A percentile compares a stretch with the other conserved stretches of the same genome.
Conservation (phyloP, 768 basidiomycete species). For the Amanita brunnescens region DNA sequence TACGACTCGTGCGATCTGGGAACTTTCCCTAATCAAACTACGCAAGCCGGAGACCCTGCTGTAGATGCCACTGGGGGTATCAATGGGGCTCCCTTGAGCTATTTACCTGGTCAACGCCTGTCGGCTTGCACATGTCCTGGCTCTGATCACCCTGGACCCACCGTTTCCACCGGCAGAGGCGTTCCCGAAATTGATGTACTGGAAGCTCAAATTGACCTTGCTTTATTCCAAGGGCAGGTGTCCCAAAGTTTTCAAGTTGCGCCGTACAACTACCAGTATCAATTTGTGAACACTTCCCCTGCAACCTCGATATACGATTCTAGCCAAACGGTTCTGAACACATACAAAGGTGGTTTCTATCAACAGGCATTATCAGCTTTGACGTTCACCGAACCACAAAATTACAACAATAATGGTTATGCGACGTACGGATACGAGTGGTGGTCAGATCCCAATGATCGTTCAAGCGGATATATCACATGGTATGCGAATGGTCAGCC, state of each 20-base stretch:
- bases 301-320: conserved; percentile 46
- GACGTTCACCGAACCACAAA: conserved; percentile 40
- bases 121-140: conserved; percentile 85
- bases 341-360: conserved; percentile 59
- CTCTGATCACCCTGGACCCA: conserved; percentile 85
- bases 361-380: conserved; percentile 74
- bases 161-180: conserved; percentile 53
- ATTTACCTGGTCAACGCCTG: conserved; percentile 77
- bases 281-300: conserved; percentile 45
- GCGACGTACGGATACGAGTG: conserved; percentile 71
- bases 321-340: conserved; percentile 46
- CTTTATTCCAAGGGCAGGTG: conserved; percentile 46
- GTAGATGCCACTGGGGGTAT: conserved; percentile 45
- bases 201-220: conserved; percentile 68
- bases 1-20: conserved; percentile 83
- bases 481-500: conserved; percentile 65
- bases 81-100: conserved; percentile 54
- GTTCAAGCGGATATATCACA: conserved; percentile 69
- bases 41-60: conserved; percentile 45
- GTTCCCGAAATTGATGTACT: conserved; percentile 92
- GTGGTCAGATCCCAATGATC: conserved; percentile 63
- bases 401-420: conserved; percentile 50
- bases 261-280: conserved; percentile 66
- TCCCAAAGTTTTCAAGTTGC: conserved; percentile 79
- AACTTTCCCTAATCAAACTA: conserved; percentile 76